Percentiles rank a stretch among this genome's conserved stretches.
Evolutionary conservation across 306 rosid genomes (phyloP).

Genomic region (Prosopis cineraria): DNA sequence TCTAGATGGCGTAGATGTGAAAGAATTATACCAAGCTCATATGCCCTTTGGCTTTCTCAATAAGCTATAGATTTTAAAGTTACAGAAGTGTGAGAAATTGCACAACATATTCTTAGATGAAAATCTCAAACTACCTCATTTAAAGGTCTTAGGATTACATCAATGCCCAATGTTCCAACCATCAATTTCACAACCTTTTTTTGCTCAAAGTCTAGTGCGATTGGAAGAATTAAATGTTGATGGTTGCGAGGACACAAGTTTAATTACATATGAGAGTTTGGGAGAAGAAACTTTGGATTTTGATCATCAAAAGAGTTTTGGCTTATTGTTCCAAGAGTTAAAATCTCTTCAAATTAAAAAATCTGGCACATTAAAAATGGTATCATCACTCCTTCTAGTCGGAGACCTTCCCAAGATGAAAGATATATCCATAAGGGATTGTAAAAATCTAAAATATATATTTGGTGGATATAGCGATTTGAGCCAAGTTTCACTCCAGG

Average conservation of each 20-base stretch:
- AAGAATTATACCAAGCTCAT: too few species aligned
- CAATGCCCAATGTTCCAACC: too few species aligned
- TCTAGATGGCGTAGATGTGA: too few species aligned
- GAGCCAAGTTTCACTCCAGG: background rate
- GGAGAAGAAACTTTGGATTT: background rate
- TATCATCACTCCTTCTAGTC: background rate
- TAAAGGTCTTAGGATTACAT: too few species aligned
- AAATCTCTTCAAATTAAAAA: background rate
- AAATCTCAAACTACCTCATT: too few species aligned
- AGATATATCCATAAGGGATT: accelerated
- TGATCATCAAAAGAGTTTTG: too few species aligned
- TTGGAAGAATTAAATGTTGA: background rate
- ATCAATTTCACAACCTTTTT: too few species aligned
- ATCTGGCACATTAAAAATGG: background rate
- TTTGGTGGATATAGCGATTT: background rate
- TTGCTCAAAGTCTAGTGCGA: background rate
- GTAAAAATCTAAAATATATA: background rate
- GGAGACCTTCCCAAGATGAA: background rate
- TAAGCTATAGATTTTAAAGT: too few species aligned
- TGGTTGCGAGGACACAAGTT: background rate
- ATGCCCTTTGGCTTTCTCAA: too few species aligned
- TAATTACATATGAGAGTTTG: too few species aligned
- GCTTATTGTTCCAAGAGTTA: background rate
- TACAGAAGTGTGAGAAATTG: too few species aligned
- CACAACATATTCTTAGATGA: too few species aligned